phyloP scores from a whole-genome alignment of 192 early-diverging fungal species.

The Lobosporangium transversale region DNA sequence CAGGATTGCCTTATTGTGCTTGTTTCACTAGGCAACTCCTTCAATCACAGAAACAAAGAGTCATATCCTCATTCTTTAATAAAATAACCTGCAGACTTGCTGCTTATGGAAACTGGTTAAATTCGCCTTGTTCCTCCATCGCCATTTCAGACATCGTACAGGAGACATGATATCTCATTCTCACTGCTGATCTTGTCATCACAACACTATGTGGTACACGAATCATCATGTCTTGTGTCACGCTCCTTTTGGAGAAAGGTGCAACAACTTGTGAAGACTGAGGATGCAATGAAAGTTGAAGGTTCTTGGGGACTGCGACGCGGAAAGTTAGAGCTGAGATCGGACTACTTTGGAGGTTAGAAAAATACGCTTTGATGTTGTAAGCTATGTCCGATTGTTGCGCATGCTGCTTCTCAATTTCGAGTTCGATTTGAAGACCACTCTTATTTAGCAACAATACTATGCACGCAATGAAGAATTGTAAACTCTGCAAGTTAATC shows the following conservation, averaged over 20 bases:
- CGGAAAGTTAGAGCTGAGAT: slow-evolving; percentile 54
- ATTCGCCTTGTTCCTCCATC: slow-evolving; percentile 61
- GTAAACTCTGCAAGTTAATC: no score
- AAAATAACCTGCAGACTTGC: no score
- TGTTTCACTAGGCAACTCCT: no score
- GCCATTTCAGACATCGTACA: slow-evolving; percentile 53
- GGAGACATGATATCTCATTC: slow-evolving; percentile 60
- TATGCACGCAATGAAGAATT: slow-evolving; percentile 3
- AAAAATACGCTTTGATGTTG: slow-evolving; percentile 56
- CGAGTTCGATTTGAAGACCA: slow-evolving; percentile 57
- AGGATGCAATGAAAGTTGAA: slow-evolving; percentile 58
- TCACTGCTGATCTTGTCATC: no score
- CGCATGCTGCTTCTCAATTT: slow-evolving; percentile 16
- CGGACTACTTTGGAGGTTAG: slow-evolving; percentile 56
- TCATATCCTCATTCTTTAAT: not conserved
- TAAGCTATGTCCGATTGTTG: slow-evolving; percentile 9
- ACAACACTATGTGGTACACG: slow-evolving; percentile 33
- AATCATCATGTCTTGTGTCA: slow-evolving; percentile 54
- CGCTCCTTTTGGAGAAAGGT: slow-evolving; percentile 45
- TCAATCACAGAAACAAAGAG: no score
- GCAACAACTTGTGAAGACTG: slow-evolving; percentile 56
- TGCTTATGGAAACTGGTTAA: slow-evolving; percentile 38
- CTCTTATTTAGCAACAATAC: slow-evolving; percentile 56
- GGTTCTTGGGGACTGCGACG: slow-evolving; percentile 60
- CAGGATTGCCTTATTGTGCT: no score